Conservation (phyloP, 305 asterid species). For the Petunia hybrid region DNA sequence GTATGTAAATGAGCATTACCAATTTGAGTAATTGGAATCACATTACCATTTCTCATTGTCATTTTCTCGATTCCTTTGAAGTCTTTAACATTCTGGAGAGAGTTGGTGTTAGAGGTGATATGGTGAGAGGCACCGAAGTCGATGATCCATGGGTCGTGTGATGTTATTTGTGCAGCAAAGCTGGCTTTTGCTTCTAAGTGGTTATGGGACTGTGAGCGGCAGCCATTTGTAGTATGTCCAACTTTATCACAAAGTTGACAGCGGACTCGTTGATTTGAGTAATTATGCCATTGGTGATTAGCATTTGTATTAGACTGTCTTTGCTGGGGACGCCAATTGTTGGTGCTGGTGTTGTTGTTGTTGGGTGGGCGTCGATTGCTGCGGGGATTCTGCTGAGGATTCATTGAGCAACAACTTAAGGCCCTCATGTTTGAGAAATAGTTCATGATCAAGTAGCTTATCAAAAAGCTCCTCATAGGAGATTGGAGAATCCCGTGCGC, state of each 20-base stretch:
- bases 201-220: background rate
- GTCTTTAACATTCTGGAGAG: no score
- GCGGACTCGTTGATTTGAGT: background rate
- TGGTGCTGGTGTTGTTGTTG: no score
- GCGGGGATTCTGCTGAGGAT: background rate
- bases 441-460: constrained; percentile 9
- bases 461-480: background rate
- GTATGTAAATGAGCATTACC: background rate
- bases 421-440: background rate
- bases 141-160: background rate
- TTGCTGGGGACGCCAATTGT: background rate
- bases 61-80: no score
- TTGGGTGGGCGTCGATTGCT: background rate
- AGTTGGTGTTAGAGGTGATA: no score
- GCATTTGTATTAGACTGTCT: background rate
- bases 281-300: background rate
- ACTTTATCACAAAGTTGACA: background rate
- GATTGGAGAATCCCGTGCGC: background rate
- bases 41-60: background rate
- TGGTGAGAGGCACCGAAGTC: background rate
- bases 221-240: background rate
- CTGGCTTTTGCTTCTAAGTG: background rate
- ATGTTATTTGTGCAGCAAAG: background rate
- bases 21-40: no score
- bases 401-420: background rate